Evolutionary conservation across 192 early-diverging fungal genomes (phyloP), one percentile per base, ranked within the genome.

Genomic region (Lunasporangiospora selenospora): DNA sequence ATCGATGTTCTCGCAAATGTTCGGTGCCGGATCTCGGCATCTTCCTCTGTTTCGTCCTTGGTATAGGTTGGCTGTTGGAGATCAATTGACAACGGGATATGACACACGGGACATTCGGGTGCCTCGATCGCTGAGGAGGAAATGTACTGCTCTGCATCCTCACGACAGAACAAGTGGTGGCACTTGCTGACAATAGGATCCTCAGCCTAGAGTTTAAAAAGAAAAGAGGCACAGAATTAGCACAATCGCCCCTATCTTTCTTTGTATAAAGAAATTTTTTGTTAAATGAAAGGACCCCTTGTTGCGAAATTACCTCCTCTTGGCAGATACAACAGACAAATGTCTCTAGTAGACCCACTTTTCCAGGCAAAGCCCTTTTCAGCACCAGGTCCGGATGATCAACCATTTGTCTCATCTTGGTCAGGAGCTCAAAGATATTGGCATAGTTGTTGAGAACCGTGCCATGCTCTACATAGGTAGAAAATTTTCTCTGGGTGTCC

Each of bases 381-480:
- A 86, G 78, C 23, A 93, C 80, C 49, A 93, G 58, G 47, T 88
- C 88, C 4, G 95, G 96, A 70, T 98, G 96, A 80, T 98, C 91
- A 32, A 90, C 90, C 30, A 93, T 91, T 59, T 95, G 87, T 23
- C 96, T 75, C 93, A 98, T 94, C 31, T 91, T 86, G 11, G 83
- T 90, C 49, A 98, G 77, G 10, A 95, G 79, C 76, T 94, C 93
- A 75, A 98, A 96, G 50, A 98, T 95, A 51, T 89, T 91, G 37
- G 94, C 93, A 62, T 96, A 98, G 79, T 96, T 92, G 73, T 95
- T 95, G 40, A 96, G 82, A 23, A 95, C 90, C 0, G 94, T 92
- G 10, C 86, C 88, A 51, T 88, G 80, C 43, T 80, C 81, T 4
- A 92, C 89, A 77, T 94, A 97, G 1, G 92, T 93, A 4, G 82